Base-by-base conservation (phyloP, 805 yeast genomes). In the Sugiyamaella mastotermitis region DNA sequence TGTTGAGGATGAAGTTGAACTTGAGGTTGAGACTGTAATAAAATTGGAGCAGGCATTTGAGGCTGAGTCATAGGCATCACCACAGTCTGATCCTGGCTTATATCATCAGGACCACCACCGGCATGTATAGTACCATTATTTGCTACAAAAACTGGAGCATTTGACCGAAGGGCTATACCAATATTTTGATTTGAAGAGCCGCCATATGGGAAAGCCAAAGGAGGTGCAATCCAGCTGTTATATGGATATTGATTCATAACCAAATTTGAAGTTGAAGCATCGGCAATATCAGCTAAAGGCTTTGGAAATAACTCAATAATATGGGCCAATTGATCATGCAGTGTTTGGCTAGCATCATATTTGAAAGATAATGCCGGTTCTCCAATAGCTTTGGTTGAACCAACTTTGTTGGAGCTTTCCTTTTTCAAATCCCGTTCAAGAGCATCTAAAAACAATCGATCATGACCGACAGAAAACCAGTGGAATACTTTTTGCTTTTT, bases 381-480 rank as follows among this genome's bases (percentile, higher is more conserved):
- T 28, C 70, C 60, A 5, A 67, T 65, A 1, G 96, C 77, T 15
- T 66, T 68, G 1, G 97, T 84, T 1, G 96, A 80, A 2, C 92
- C 72, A 5, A 64, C 64, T 46, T 78, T 85, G 13, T 68, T 50
- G 37, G 65, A 36, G 19, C 53, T 57, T 56, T 88, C 96, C 49
- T 83, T 78, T 61, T 85, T 87, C 55, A 88, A 62, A 57, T 92
- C 97, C 51, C 97, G 70, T 57, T 88, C 97, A 31, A 92, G 63
- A 0, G 97, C 97, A 60, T 92, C 97, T 2, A 86, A 78, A 72
- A 92, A 88, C 31, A 90, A 66, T 55, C 82, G 78, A 55, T 88
- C 95, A 60, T 90, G 97, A 17, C 92, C 92, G 7, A 92, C 97
- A 55, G 88, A 82, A 58, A 83, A 87, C 97, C 97, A 92, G 60